Percentiles rank a stretch among this genome's conserved stretches.
phyloP scores from a whole-genome alignment of 805 yeast genomes.

The Sungouiozyma intestinalis region DNA sequence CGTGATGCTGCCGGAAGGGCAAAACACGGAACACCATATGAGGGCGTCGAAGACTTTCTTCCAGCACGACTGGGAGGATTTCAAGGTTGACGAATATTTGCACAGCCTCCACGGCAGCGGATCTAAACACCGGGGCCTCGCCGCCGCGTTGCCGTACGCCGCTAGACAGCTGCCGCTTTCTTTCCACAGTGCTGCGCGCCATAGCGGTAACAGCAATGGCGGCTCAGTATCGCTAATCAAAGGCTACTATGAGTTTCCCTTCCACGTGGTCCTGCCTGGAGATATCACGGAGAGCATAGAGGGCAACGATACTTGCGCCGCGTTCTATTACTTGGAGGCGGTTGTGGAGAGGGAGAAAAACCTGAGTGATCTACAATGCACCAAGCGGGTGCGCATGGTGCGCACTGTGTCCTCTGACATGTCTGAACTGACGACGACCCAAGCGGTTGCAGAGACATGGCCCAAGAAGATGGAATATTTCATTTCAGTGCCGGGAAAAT shows the following conservation, averaged over 20 bases:
- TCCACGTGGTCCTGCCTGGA: conserved; percentile 77
- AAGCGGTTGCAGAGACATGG: conserved; percentile 92
- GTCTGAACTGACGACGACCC: conserved; percentile 79
- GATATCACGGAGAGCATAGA: conserved; percentile 78
- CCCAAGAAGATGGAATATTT: conserved; percentile 87
- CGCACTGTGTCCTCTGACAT: conserved; percentile 84
- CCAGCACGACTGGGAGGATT: conserved; percentile 71
- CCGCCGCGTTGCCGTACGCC: conserved; percentile 9
- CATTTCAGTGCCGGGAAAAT: conserved; percentile 75
- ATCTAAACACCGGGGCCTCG: conserved; percentile 12
- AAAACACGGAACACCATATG: too few species aligned
- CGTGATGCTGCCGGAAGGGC: too few species aligned
- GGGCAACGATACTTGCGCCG: conserved; percentile 73
- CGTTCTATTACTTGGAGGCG: conserved; percentile 66
- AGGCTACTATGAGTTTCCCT: conserved; percentile 89
- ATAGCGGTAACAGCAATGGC: conserved; percentile 16
- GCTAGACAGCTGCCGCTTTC: not conserved
- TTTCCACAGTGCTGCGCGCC: conserved; percentile 17
- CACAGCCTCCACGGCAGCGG: conserved; percentile 21
- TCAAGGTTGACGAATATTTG: conserved; percentile 39
- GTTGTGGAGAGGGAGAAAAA: conserved; percentile 76
- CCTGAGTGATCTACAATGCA: conserved; percentile 50
- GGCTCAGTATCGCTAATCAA: conserved; percentile 30
- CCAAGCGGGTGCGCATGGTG: conserved; percentile 67
- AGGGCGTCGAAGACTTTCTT: conserved; percentile 53